A percentile compares a stretch with the other conserved stretches of the same genome.
Evolutionary conservation across 345 rosid genomes (phyloP).

Genomic region (Psidium friedrichsthalianum): DNA sequence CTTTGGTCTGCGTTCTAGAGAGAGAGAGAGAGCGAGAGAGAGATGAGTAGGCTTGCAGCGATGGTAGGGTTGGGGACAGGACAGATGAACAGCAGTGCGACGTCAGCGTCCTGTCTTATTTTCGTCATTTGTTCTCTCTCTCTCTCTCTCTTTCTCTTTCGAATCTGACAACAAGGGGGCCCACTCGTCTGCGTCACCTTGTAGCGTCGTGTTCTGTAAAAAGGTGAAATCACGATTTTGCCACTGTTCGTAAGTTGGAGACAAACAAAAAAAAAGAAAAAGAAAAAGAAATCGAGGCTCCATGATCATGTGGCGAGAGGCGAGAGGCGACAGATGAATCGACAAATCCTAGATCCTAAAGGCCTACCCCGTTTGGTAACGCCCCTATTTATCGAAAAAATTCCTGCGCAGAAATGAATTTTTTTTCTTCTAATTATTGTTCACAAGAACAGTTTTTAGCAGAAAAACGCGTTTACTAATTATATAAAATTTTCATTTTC

Average conservation of each 20-base stretch:
- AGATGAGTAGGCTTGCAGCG: background rate
- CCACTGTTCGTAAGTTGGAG: no score
- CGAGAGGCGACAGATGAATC: background rate
- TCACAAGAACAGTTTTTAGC: no score
- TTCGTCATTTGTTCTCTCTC: background rate
- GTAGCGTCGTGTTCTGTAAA: background rate
- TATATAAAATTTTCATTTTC: no score
- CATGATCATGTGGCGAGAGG: background rate
- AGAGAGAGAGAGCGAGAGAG: background rate
- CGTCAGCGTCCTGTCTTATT: background rate
- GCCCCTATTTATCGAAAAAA: no score
- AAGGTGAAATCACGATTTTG: background rate
- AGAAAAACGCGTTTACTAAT: no score
- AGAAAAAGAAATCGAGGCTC: no score
- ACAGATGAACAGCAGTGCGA: background rate
- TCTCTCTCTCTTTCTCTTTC: accelerated
- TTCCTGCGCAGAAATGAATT: no score
- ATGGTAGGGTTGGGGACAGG: background rate
- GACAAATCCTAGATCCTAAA: background rate
- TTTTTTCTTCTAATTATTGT: no score
- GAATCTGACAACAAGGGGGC: background rate
- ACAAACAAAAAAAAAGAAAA: no score
- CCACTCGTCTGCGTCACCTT: background rate
- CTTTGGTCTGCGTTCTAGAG: no score
- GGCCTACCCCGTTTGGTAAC: no score